Evolutionary conservation across 352 stramenopile species (phyloP), one percentile per base, ranked within the genome.

Genomic region (Blastocystis sp.): DNA sequence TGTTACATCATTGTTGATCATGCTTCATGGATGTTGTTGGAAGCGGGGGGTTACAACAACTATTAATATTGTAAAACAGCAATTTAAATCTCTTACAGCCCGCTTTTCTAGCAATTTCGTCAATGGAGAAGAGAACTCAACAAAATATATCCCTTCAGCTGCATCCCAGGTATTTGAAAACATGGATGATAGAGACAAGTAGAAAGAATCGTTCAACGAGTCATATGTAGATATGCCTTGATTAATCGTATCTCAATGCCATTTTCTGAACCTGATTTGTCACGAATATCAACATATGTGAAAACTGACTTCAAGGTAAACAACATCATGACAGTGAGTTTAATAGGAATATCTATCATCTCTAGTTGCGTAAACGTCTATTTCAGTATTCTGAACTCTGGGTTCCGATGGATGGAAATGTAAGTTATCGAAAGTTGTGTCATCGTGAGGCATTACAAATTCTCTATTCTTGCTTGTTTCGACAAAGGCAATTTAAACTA

Each of bases 181-280:
- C 19, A 83, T 83, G 71, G 71, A 59, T 43, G 51, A 83, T 37
- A 43, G 66, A 35, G 71, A 83, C 56, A 83, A 59, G 71, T 83
- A 43, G 16, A 21, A 32, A 32, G 54, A 2, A 3, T 61, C 12
- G 5, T 32, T 3, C 54, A 16, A 2, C 19, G 3, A n/a, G 3
- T 61, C 54, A 61, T 65, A 0, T 32, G 63, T 51, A 83, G 71
- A 46, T 65, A 52, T 83, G 71, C 71, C 1, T 16, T 83, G 11
- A 32, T 83, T 4, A 83, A 83, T 43, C 71, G 71, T 12, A 83
- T 83, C 46, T 67, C 71, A 35, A 16, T 83, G 14, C 49, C 27
- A n/a, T 35, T 54, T 1, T 57, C 27, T 0, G 71, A 83, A 37
- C 42, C 29, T 37, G 71, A 83, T 43, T 65, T 83, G 21, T 65